Evolutionary conservation across 116 monocot species (phyloP).

Genomic region (Iris pallida): DNA sequence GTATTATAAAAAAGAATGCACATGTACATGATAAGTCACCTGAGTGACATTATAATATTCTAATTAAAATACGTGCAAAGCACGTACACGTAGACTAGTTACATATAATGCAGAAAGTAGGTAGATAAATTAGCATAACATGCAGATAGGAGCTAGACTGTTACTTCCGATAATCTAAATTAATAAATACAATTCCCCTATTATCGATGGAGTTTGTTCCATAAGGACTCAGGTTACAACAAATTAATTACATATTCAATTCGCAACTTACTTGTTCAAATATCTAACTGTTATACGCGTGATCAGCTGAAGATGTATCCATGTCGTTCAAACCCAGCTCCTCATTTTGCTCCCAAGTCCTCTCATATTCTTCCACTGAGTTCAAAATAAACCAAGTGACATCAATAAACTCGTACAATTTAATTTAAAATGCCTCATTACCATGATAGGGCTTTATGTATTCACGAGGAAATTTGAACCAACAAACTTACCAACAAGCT

Average conservation of each 20-base stretch:
- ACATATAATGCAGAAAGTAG: too few relatives aligned
- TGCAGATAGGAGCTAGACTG: too few relatives aligned
- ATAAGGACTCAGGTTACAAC: neutral
- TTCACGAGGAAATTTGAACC: neutral
- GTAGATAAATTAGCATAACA: too few relatives aligned
- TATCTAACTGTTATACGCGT: slow-evolving; percentile 37
- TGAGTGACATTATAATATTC: too few relatives aligned
- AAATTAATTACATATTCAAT: neutral
- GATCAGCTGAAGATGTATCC: slow-evolving; percentile 89
- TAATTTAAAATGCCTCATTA: neutral
- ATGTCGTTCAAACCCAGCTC: slow-evolving; percentile 96
- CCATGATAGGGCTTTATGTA: neutral
- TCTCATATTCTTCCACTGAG: slow-evolving; percentile 91
- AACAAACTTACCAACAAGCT: slow-evolving; percentile 53
- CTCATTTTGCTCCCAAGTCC: slow-evolving; percentile 97
- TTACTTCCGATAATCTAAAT: too few relatives aligned
- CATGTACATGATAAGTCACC: too few relatives aligned
- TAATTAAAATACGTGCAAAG: too few relatives aligned
- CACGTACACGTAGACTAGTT: too few relatives aligned
- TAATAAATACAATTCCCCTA: too few relatives aligned
- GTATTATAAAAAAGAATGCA: too few relatives aligned
- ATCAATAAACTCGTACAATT: neutral
- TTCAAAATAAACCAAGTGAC: neutral
- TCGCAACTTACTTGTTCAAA: neutral
- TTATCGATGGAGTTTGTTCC: too few relatives aligned